Percentiles rank a stretch among this genome's conserved stretches.
These are phyloP conservation scores for Saccharomyces paradoxus DNA, from an alignment of 805 yeast species.

Conservation along the genomic window DNA sequence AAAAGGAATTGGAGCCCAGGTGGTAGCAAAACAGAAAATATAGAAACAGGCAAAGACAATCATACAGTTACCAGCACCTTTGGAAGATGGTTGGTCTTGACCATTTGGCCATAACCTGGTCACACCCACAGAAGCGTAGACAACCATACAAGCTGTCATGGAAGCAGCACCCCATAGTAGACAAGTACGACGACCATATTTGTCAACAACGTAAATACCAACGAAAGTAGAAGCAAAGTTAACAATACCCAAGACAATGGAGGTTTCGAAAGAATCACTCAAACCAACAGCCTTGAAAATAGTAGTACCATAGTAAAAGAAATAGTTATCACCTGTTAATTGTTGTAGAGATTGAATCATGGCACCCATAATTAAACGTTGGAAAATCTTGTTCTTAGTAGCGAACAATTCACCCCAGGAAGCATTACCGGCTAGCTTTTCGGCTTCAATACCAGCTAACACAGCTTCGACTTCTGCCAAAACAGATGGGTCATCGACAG, in stretches of 20 bases:
- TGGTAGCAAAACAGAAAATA: constrained; percentile 59
- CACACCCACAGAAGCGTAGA: constrained; percentile 52
- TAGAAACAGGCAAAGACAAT: constrained; percentile 57
- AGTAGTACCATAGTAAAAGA: constrained; percentile 55
- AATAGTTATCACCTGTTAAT: constrained; percentile 53
- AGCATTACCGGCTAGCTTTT: constrained; percentile 50
- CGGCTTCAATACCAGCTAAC: constrained; percentile 48
- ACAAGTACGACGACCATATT: constrained; percentile 41
- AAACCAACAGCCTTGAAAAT: constrained; percentile 52
- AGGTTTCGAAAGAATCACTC: constrained; percentile 45
- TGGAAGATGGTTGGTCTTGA: constrained; percentile 34
- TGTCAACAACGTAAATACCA: constrained; percentile 42
- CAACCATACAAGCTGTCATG: constrained; percentile 35
- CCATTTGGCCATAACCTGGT: constrained; percentile 33
- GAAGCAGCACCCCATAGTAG: constrained; percentile 39
- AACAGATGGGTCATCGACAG: constrained; percentile 40
- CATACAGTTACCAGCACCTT: constrained; percentile 58
- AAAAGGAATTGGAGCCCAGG: constrained; percentile 62
- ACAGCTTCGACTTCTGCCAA: constrained; percentile 43
- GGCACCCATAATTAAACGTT: constrained; percentile 40
- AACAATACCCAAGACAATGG: constrained; percentile 47
- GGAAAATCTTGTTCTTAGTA: constrained; percentile 52
- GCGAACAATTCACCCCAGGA: constrained; percentile 39
- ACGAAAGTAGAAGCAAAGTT: constrained; percentile 46
- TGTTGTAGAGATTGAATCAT: constrained; percentile 52